Evolutionary conservation across 306 rosid genomes (phyloP).

Genomic region (Pueraria montana): DNA sequence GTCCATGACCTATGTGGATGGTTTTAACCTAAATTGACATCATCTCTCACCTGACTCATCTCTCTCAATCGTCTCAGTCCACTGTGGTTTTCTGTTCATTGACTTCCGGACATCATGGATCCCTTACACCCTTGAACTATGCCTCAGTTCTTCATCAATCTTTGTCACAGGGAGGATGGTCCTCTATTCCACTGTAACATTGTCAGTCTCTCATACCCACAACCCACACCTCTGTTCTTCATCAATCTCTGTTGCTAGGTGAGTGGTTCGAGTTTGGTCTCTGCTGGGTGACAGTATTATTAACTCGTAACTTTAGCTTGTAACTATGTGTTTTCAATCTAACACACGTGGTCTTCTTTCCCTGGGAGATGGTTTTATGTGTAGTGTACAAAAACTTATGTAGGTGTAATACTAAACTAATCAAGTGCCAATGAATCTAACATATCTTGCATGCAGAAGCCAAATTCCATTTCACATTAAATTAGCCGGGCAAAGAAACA

Average conservation of each 20-base stretch:
- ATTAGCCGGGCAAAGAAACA: background rate
- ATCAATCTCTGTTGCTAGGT: background rate
- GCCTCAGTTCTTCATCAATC: background rate
- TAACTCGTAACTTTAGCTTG: background rate
- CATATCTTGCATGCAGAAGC: background rate
- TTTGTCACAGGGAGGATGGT: background rate
- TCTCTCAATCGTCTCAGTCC: background rate
- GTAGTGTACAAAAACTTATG: background rate
- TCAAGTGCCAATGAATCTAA: slow-evolving; percentile 6
- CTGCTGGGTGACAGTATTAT: background rate
- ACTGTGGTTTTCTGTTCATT: background rate
- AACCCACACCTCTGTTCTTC: background rate
- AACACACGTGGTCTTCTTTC: background rate
- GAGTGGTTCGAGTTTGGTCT: background rate
- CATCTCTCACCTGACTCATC: background rate
- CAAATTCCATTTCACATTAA: slow-evolving; percentile 22
- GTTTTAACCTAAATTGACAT: background rate
- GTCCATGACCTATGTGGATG: background rate
- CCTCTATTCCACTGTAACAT: background rate
- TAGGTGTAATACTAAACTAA: background rate
- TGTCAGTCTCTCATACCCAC: background rate
- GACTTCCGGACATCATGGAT: background rate
- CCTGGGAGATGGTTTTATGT: background rate
- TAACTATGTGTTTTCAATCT: background rate
- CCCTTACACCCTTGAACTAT: background rate